Conservation (phyloP, 2,329 filamentous ascomycete genomes). For the Massarina eburnea region DNA sequence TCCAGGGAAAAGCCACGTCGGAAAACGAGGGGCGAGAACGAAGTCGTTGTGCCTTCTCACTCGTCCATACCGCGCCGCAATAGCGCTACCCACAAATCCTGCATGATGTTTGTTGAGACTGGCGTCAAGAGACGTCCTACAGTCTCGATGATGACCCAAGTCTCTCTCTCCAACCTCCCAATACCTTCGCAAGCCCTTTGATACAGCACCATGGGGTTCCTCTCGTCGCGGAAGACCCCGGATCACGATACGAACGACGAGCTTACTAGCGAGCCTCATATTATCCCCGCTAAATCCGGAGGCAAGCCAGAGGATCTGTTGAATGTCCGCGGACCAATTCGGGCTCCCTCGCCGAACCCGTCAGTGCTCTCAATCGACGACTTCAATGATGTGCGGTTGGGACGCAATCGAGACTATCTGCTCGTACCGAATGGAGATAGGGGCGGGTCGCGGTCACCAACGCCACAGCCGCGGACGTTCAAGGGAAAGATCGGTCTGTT, state of each 20-base stretch:
- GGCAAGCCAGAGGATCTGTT: conserved; percentile 31
- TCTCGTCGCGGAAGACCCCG: conserved; percentile 15
- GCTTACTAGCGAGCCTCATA: conserved; percentile 8
- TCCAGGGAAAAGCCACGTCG: conserved; percentile 1
- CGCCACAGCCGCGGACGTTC: conserved; percentile 19
- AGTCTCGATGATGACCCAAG: conserved; percentile 13
- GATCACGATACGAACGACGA: conserved; percentile 21
- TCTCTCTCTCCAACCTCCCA: conserved; percentile 9
- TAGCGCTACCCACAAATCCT: conserved; percentile 19
- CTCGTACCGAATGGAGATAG: conserved; percentile 14
- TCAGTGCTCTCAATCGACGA: conserved; percentile 40
- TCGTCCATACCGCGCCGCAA: conserved; percentile 19
- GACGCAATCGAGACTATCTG: conserved; percentile 21
- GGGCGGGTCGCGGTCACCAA: conserved; percentile 26
- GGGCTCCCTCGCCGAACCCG: conserved; percentile 35
- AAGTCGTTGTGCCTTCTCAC: conserved; percentile 15
- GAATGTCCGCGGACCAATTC: conserved; percentile 31
- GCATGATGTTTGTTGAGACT: conserved; percentile 21
- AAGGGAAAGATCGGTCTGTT: conserved; percentile 36
- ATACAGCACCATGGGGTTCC: conserved; percentile 29
- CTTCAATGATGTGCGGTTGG: conserved; percentile 30
- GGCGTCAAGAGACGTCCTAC: background rate
- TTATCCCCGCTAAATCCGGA: conserved; percentile 25
- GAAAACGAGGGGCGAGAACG: conserved; percentile 12
- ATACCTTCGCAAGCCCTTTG: conserved; percentile 8